Percentiles rank a stretch among this genome's conserved stretches.
phyloP scores from a whole-genome alignment of 768 basidiomycete genomes.

The Dendrothele bispora region DNA sequence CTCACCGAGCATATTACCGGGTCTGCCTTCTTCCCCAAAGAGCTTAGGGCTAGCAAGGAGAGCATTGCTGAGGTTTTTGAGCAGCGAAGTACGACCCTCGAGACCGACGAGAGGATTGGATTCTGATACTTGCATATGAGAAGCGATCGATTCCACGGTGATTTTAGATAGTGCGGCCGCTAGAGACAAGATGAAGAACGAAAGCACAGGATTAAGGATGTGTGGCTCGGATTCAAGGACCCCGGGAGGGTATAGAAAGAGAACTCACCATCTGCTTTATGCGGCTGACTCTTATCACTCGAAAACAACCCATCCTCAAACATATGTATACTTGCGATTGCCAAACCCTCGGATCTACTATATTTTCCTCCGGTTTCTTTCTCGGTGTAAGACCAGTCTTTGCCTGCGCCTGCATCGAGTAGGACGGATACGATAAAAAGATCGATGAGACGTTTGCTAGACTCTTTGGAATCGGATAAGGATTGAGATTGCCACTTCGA shows the following conservation, averaged over 20 bases:
- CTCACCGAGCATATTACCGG: slow-evolving; percentile 85
- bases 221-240: not conserved
- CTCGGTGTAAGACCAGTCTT: slow-evolving; percentile 76
- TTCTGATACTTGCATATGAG: slow-evolving; percentile 77
- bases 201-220: not conserved
- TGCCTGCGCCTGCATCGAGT: slow-evolving; percentile 93
- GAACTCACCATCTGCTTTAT: slow-evolving; percentile 76
- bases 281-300: slow-evolving; percentile 55
- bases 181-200: slow-evolving; percentile 23
- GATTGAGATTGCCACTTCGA: slow-evolving; percentile 49
- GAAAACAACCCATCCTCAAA: slow-evolving; percentile 85
- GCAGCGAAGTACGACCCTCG: slow-evolving; percentile 78
- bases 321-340: slow-evolving; percentile 90
- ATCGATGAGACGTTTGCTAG: slow-evolving; percentile 77
- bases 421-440: slow-evolving; percentile 90
- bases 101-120: slow-evolving; percentile 89
- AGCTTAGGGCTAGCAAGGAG: slow-evolving; percentile 62
- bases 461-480: slow-evolving; percentile 53
- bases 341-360: slow-evolving; percentile 78
- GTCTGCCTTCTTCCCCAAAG: slow-evolving; percentile 74
- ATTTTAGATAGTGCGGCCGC: slow-evolving; percentile 71
- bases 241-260: not conserved
- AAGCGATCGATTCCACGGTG: slow-evolving; percentile 55
- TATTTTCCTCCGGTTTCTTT: slow-evolving; percentile 51
- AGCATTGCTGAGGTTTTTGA: slow-evolving; percentile 72